Evolutionary conservation across 306 rosid species (phyloP).

Genomic region (Citrullus colocynthis): DNA sequence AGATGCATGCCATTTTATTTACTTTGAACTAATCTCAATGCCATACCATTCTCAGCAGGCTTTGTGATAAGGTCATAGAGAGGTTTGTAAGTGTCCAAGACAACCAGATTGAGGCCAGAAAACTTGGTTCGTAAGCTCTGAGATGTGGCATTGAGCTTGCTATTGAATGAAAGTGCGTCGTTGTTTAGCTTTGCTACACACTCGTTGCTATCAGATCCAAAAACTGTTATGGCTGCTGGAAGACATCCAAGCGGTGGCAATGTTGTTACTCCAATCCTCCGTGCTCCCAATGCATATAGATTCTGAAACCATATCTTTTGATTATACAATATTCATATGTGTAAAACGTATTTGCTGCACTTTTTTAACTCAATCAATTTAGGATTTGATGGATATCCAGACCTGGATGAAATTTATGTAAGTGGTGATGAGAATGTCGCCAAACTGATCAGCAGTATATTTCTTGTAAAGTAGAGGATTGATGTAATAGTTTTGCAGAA

Average conservation of each 20-base stretch:
- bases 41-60: slow-evolving; percentile 44
- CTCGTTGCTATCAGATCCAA: slow-evolving; percentile 33
- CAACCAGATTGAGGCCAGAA: slow-evolving; percentile 41
- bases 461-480: slow-evolving; percentile 36
- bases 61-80: slow-evolving; percentile 35
- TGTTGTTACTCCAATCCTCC: slow-evolving; percentile 56
- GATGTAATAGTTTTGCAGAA: slow-evolving; percentile 53
- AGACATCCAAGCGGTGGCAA: slow-evolving; percentile 64
- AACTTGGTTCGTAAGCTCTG: slow-evolving; percentile 28
- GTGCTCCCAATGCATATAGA: slow-evolving; percentile 50
- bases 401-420: slow-evolving; percentile 45
- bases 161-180: slow-evolving; percentile 40
- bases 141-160: slow-evolving; percentile 42
- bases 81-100: slow-evolving; percentile 48
- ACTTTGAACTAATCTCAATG: neutral
- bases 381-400: neutral
- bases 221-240: slow-evolving; percentile 51
- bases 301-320: slow-evolving; percentile 22
- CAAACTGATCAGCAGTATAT: slow-evolving; percentile 35
- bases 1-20: neutral
- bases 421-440: slow-evolving; percentile 32
- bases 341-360: neutral
- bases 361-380: neutral
- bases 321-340: neutral
- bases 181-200: slow-evolving; percentile 42